phyloP scores from a whole-genome alignment of 2,329 filamentous ascomycete species.

The Lasiodiplodia citricola region DNA sequence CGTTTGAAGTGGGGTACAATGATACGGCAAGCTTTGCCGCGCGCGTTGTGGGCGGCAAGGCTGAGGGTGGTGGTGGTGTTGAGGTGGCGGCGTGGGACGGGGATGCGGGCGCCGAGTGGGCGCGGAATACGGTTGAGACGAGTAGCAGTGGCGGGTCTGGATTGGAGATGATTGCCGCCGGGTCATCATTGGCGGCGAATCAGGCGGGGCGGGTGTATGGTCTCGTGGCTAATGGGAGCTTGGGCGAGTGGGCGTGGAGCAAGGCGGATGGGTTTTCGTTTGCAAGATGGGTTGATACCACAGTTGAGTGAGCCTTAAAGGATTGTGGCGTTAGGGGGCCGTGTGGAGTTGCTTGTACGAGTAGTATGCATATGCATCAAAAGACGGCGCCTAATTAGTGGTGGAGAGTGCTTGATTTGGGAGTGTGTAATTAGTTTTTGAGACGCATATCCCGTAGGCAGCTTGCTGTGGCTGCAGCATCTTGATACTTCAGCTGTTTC shows the following conservation, averaged over 20 bases:
- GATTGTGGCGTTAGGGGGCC: too few species aligned
- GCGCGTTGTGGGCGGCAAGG: background rate
- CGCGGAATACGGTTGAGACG: background rate
- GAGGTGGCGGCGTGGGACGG: background rate
- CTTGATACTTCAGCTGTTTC: too few species aligned
- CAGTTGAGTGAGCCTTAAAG: background rate
- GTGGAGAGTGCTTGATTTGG: too few species aligned
- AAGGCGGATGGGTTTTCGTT: background rate
- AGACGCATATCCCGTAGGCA: too few species aligned
- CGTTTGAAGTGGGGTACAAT: background rate
- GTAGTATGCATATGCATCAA: too few species aligned
- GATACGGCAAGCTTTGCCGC: background rate
- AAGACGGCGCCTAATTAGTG: too few species aligned
- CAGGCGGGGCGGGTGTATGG: conserved; percentile 4
- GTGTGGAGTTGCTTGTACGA: too few species aligned
- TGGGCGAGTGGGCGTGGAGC: background rate
- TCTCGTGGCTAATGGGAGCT: conserved; percentile 2
- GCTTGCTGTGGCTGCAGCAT: too few species aligned
- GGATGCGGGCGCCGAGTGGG: background rate
- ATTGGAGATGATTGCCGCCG: background rate
- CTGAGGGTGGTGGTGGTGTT: background rate
- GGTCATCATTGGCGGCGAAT: conserved; percentile 6
- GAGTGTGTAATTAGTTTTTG: too few species aligned
- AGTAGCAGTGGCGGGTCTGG: background rate
- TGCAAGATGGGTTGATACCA: conserved; percentile 1